phyloP scores from a whole-genome alignment of 331 rosid genomes.

The Spiraea crenata region DNA sequence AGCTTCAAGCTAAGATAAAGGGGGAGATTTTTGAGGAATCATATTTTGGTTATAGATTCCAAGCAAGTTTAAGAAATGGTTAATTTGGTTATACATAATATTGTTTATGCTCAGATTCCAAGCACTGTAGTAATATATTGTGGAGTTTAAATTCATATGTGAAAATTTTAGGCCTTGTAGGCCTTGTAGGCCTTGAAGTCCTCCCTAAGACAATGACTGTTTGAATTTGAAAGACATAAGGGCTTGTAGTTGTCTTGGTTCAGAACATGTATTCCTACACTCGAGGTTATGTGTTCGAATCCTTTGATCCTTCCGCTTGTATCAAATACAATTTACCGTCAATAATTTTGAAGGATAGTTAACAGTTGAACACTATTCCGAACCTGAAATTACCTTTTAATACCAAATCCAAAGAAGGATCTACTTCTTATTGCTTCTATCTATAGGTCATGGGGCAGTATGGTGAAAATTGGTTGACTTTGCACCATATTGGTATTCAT shows the following conservation, averaged over 20 bases:
- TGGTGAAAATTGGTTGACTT: neutral
- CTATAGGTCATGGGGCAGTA: neutral
- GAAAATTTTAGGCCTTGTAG: neutral
- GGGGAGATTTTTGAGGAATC: constrained; percentile 12
- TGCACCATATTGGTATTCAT: constrained; percentile 2
- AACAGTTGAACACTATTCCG: neutral
- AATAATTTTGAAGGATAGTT: too few species aligned
- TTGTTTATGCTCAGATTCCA: too few species aligned
- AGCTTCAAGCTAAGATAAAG: constrained; percentile 29
- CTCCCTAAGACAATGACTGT: neutral
- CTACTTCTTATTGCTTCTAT: neutral
- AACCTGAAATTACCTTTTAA: neutral
- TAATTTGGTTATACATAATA: neutral
- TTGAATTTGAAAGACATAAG: too few species aligned
- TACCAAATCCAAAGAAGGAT: neutral
- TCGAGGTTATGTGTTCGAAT: too few species aligned
- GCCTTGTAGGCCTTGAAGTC: neutral
- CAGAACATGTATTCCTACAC: too few species aligned
- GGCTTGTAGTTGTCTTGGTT: too few species aligned
- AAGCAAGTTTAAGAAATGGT: neutral
- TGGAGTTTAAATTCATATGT: neutral
- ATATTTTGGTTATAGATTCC: constrained; percentile 10
- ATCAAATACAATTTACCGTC: too few species aligned
- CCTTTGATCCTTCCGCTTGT: too few species aligned
- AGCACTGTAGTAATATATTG: neutral